Percentiles rank a stretch among this genome's conserved stretches.
Evolutionary conservation across 257 asterid species (phyloP).

Genomic region (Solanum acaule): DNA sequence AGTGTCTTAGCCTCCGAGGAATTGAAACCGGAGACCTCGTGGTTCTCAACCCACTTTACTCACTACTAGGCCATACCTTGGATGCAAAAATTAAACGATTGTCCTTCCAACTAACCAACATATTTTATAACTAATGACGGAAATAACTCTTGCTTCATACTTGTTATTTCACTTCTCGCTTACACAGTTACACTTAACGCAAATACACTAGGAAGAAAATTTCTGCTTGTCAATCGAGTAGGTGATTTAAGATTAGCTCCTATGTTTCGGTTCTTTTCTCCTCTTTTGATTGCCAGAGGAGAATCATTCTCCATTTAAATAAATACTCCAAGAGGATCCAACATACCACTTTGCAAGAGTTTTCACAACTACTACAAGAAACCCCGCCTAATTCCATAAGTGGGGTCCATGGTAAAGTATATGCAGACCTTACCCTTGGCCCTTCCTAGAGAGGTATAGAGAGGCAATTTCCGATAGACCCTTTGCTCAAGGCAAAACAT

Average conservation of each 20-base stretch:
- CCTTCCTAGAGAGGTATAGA: neutral
- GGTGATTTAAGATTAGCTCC: neutral
- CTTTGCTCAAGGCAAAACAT: too few species aligned
- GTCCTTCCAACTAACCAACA: neutral
- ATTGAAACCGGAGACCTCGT: neutral
- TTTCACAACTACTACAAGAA: neutral
- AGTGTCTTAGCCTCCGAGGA: neutral
- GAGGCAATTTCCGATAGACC: too few species aligned
- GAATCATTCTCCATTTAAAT: neutral
- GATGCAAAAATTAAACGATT: neutral
- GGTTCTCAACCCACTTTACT: neutral
- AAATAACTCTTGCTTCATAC: neutral
- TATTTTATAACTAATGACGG: neutral
- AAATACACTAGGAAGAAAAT: neutral
- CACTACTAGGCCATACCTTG: neutral
- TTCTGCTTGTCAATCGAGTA: neutral
- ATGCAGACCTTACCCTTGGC: neutral
- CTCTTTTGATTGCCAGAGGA: neutral
- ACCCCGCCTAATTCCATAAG: neutral
- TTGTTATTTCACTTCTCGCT: neutral
- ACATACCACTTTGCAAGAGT: neutral
- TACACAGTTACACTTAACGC: too few species aligned
- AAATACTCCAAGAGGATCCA: neutral
- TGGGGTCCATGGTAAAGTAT: neutral
- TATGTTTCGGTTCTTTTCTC: neutral